Percentiles rank a stretch among this genome's conserved stretches.
Conservation (phyloP, 1,284 basidiomycete species). For the Irpex rosettiformis region DNA sequence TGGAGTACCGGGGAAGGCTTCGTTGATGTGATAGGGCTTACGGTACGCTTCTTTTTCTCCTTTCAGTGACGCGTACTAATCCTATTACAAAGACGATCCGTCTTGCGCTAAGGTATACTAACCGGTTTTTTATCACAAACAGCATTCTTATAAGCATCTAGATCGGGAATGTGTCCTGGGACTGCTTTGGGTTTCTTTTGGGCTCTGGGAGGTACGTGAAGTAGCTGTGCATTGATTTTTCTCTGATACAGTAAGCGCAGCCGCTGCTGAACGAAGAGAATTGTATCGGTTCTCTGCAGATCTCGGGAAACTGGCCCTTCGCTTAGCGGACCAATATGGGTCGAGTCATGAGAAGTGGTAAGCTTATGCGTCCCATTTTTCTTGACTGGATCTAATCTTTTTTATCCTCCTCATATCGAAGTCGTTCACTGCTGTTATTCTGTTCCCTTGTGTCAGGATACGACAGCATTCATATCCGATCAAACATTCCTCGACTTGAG, state of each 20-base stretch:
- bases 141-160: slow-evolving; percentile 21
- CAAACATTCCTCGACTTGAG: slow-evolving; percentile 58
- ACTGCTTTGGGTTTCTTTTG: slow-evolving; percentile 69
- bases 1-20: slow-evolving; percentile 60
- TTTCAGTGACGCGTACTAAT: background rate
- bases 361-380: slow-evolving; percentile 8
- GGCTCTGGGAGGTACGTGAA: slow-evolving; percentile 52
- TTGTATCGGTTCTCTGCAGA: slow-evolving; percentile 64
- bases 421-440: slow-evolving; percentile 59
- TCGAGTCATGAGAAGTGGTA: slow-evolving; percentile 65
- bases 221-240: background rate
- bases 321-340: slow-evolving; percentile 60
- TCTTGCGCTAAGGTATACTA: slow-evolving; percentile 51
- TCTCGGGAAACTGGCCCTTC: slow-evolving; percentile 60
- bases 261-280: slow-evolving; percentile 55
- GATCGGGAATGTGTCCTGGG: slow-evolving; percentile 63
- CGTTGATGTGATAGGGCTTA: slow-evolving; percentile 60
- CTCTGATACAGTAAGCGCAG: slow-evolving; percentile 30
- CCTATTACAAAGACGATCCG: slow-evolving; percentile 49
- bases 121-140: slow-evolving; percentile 1
- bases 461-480: slow-evolving; percentile 59
- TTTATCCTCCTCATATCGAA: slow-evolving; percentile 28
- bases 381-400: background rate
- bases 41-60: slow-evolving; percentile 32
- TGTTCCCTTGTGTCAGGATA: slow-evolving; percentile 63